Evolutionary conservation across 2,329 filamentous ascomycete genomes (phyloP).

Genomic region (Cordyceps pruinosa): DNA sequence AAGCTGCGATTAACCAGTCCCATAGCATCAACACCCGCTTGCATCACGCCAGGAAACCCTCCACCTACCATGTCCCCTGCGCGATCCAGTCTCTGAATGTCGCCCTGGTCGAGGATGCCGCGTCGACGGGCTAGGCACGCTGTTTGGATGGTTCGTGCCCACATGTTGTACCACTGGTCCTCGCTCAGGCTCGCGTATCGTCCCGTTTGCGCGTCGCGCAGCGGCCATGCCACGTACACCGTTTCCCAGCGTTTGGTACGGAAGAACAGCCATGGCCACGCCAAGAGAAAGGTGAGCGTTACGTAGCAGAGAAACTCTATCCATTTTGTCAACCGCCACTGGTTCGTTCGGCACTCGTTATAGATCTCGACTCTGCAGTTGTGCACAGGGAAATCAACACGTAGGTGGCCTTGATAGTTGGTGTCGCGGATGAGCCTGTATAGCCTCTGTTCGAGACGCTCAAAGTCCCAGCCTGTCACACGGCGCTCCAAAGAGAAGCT

Average conservation of each 20-base stretch:
- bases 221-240: conserved; percentile 50
- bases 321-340: conserved; percentile 58
- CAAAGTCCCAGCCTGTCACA: conserved; percentile 55
- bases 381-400: conserved; percentile 52
- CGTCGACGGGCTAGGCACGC: conserved; percentile 53
- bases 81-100: conserved; percentile 38
- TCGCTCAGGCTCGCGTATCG: conserved; percentile 49
- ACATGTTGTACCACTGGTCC: conserved; percentile 56
- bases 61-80: conserved; percentile 17
- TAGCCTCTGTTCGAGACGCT: conserved; percentile 44
- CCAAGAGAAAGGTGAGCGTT: conserved; percentile 60
- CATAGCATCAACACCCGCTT: conserved; percentile 44
- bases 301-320: conserved; percentile 58
- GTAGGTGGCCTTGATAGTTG: conserved; percentile 58
- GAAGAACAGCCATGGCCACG: conserved; percentile 65
- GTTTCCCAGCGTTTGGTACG: conserved; percentile 62
- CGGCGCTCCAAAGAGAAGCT: conserved; percentile 44
- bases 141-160: conserved; percentile 52
- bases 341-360: conserved; percentile 54
- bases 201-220: conserved; percentile 20
- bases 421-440: conserved; percentile 53
- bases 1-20: conserved; percentile 46
- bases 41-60: conserved; percentile 37
- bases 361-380: conserved; percentile 55
- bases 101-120: conserved; percentile 48